Evolutionary conservation across 371 early-diverging fungal genomes (phyloP).

Genomic region (Mucor lusitanicus): DNA sequence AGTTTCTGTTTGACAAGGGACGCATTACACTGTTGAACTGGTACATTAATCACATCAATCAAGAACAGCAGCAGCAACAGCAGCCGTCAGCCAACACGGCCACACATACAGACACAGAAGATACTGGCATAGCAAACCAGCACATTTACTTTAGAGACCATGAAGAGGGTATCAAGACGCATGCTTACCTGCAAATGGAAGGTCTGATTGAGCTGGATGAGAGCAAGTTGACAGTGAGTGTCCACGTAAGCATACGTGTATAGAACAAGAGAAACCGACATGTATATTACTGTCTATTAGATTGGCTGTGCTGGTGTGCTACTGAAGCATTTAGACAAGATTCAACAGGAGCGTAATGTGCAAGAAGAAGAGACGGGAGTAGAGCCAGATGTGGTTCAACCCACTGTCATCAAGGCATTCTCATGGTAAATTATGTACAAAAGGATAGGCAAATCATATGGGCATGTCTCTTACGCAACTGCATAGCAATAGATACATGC

Average conservation of each 20-base stretch:
- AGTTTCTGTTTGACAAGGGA: constrained; percentile 57
- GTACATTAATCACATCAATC: constrained; percentile 11
- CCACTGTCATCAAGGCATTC: constrained; percentile 26
- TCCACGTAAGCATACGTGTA: background rate
- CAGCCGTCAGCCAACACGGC: background rate
- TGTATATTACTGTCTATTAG: too few species aligned
- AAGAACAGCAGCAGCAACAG: background rate
- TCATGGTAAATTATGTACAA: constrained; percentile 27
- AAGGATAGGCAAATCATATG: too few species aligned
- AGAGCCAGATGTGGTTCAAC: constrained; percentile 18
- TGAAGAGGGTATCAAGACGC: constrained; percentile 40
- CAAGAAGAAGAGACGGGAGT: constrained; percentile 13
- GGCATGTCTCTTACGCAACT: background rate
- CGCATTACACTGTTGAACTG: constrained; percentile 34
- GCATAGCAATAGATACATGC: constrained; percentile 45
- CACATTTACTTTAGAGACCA: constrained; percentile 15
- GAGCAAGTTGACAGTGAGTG: constrained; percentile 17
- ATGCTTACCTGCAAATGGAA: constrained; percentile 55
- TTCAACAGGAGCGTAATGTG: constrained; percentile 14
- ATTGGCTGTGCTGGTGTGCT: constrained; percentile 69
- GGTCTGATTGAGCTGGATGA: constrained; percentile 58
- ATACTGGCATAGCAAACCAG: background rate
- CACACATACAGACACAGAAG: background rate
- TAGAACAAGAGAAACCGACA: background rate
- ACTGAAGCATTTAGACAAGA: constrained; percentile 45